These are phyloP conservation scores for Phytophthora citrophthora DNA, from an alignment of 352 stramenopile genomes.

Conservation along the genomic window DNA sequence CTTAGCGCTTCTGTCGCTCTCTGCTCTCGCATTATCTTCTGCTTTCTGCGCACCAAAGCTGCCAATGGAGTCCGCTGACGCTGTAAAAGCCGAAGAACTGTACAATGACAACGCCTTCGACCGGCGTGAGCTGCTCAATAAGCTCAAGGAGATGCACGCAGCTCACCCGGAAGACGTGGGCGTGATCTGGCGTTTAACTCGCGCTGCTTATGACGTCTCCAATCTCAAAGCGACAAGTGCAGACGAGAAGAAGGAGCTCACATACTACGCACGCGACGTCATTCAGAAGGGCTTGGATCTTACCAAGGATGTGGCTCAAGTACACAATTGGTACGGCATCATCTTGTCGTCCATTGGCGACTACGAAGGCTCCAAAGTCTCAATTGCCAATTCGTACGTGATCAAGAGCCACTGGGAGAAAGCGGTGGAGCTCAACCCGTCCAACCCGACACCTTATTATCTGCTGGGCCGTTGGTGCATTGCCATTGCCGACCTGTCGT, in stretches of 20 bases:
- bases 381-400: conserved; percentile 82
- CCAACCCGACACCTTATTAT: conserved; percentile 78
- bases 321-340: conserved; percentile 90
- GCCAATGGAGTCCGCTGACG: conserved; percentile 65
- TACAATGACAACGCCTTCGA: conserved; percentile 82
- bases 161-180: conserved; percentile 61
- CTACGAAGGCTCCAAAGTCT: conserved; percentile 87
- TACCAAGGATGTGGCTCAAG: conserved; percentile 60
- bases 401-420: conserved; percentile 87
- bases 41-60: conserved; percentile 29
- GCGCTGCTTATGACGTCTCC: conserved; percentile 70
- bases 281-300: conserved; percentile 61
- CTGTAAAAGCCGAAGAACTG: conserved; percentile 77
- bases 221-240: conserved; percentile 55
- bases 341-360: conserved; percentile 85
- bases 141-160: conserved; percentile 67
- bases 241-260: conserved; percentile 80
- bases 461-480: conserved; percentile 87
- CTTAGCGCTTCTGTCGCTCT: conserved; percentile 32
- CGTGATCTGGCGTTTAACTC: conserved; percentile 71
- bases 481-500: conserved; percentile 83
- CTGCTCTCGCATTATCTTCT: conserved; percentile 19
- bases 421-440: conserved; percentile 75
- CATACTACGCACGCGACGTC: conserved; percentile 68
- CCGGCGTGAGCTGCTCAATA: conserved; percentile 67